These are phyloP conservation scores for Xylariaceae sp. DNA, from an alignment of 2,329 filamentous ascomycete genomes.

Conservation along the genomic window DNA sequence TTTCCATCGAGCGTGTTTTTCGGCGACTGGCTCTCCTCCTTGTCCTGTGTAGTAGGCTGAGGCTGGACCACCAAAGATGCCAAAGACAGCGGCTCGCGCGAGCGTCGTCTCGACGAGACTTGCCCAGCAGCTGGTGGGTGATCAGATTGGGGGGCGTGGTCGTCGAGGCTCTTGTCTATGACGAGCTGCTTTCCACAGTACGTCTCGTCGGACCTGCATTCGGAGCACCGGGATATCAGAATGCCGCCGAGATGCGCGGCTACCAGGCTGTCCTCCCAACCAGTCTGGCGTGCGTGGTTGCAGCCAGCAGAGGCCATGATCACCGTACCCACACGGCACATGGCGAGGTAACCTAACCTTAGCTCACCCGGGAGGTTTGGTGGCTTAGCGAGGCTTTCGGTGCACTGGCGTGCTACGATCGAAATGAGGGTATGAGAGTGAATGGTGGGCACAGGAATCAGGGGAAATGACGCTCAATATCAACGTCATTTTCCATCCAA, in stretches of 20 bases:
- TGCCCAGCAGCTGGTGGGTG: slow-evolving; percentile 9
- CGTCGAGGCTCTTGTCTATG: slow-evolving; percentile 10
- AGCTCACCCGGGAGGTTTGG: too few species aligned
- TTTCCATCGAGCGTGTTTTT: slow-evolving; percentile 14
- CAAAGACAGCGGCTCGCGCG: slow-evolving; percentile 13
- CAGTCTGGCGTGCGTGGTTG: slow-evolving; percentile 19
- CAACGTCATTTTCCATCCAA: slow-evolving; percentile 14
- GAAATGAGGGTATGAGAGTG: too few species aligned
- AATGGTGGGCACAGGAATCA: too few species aligned
- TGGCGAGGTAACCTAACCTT: slow-evolving; percentile 7
- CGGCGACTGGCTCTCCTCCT: neutral
- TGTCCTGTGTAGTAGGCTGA: slow-evolving; percentile 10
- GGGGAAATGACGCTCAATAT: slow-evolving; percentile 4
- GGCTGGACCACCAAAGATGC: slow-evolving; percentile 16
- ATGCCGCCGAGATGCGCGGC: slow-evolving; percentile 13
- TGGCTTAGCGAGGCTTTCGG: too few species aligned
- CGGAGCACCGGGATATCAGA: slow-evolving; percentile 16
- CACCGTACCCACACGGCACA: slow-evolving; percentile 19
- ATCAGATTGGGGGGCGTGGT: slow-evolving; percentile 1
- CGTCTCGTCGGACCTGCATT: slow-evolving; percentile 11
- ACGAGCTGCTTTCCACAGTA: slow-evolving; percentile 16
- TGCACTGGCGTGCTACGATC: too few species aligned
- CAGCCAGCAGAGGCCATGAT: slow-evolving; percentile 17
- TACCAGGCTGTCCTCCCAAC: slow-evolving; percentile 17
- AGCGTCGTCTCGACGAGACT: slow-evolving; percentile 6